Percentiles rank a stretch among this genome's conserved stretches.
phyloP scores from a whole-genome alignment of 139 green algal species.

The Edaphochlamys debaryana region DNA sequence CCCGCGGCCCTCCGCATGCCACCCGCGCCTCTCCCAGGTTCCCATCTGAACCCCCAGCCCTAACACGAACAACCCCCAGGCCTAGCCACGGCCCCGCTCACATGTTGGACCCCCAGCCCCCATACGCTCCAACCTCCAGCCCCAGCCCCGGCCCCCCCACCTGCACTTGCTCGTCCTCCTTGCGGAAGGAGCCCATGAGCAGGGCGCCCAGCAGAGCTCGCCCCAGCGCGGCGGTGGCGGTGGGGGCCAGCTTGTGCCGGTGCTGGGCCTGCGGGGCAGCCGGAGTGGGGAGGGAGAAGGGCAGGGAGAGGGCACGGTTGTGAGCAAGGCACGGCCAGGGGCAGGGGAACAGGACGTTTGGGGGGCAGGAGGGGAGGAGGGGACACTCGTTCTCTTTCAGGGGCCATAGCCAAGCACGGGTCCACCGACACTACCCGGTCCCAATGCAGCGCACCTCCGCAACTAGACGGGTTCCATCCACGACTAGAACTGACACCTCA shows the following conservation, averaged over 20 bases:
- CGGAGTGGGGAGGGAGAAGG: not conserved
- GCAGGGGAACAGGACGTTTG: not conserved
- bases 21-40: no score
- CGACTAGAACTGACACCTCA: conserved; percentile 78
- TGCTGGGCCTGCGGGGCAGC: conserved; percentile 47
- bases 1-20: no score
- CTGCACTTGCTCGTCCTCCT: conserved; percentile 75
- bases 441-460: conserved; percentile 63
- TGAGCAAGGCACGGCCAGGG: not conserved
- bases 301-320: no score
- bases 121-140: not conserved
- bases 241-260: conserved; percentile 82
- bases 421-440: no score
- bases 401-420: no score
- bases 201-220: conserved; percentile 82
- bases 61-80: no score
- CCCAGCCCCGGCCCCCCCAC: conserved; percentile 20
- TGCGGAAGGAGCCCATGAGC: conserved; percentile 85
- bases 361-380: no score
- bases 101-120: not conserved
- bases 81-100: no score
- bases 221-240: conserved; percentile 87
- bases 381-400: no score
- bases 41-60: no score
- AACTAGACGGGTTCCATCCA: conserved; percentile 82